These are phyloP conservation scores for Carex sylvatica DNA, from an alignment of 202 grass and related monocot species.

Conservation along the genomic window DNA sequence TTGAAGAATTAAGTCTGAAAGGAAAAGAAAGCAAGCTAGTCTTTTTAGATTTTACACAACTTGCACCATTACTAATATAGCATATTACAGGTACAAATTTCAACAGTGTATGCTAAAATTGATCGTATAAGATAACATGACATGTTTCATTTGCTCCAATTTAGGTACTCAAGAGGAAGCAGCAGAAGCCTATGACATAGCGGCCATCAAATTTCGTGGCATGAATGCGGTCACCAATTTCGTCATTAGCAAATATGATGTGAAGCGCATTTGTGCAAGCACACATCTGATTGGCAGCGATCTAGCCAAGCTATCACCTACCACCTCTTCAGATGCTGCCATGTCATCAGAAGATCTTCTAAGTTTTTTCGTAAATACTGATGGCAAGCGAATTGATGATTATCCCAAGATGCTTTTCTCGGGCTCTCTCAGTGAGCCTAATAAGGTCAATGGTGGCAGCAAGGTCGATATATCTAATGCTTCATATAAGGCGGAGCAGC, in stretches of 20 bases:
- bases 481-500: slow-evolving; percentile 38
- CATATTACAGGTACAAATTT: too few relatives aligned
- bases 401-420: neutral
- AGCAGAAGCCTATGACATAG: slow-evolving; percentile 79
- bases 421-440: neutral
- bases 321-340: slow-evolving; percentile 15
- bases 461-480: slow-evolving; percentile 29
- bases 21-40: too few relatives aligned
- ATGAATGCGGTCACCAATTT: slow-evolving; percentile 77
- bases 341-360: neutral
- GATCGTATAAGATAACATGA: too few relatives aligned
- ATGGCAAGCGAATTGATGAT: neutral
- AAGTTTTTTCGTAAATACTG: neutral
- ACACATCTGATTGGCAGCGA: slow-evolving; percentile 47
- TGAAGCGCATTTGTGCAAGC: slow-evolving; percentile 38
- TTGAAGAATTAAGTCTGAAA: too few relatives aligned
- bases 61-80: too few relatives aligned
- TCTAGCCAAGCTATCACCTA: slow-evolving; percentile 46
- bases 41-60: too few relatives aligned
- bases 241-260: slow-evolving; percentile 52
- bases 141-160: neutral
- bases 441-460: neutral
- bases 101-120: too few relatives aligned
- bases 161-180: slow-evolving; percentile 73
- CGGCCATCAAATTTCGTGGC: slow-evolving; percentile 77